Evolutionary conservation across 2,329 filamentous ascomycete species (phyloP), one percentile per base, ranked within the genome.

Genomic region (Juglanconis sp.): DNA sequence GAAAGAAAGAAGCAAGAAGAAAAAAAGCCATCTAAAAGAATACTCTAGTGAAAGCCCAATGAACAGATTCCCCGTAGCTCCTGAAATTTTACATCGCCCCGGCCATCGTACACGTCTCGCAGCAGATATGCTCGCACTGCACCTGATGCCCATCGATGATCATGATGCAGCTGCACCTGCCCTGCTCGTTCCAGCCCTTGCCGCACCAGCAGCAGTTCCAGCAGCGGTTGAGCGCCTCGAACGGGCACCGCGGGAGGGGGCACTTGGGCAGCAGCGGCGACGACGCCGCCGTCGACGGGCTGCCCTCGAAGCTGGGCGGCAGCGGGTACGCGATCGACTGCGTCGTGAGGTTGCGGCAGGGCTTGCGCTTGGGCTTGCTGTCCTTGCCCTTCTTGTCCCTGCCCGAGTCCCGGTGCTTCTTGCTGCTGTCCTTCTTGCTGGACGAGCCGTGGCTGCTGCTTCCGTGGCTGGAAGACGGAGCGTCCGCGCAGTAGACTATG

Each of bases 161-260:
- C 81, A 83, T 82, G 68, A 81, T 71, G 68, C 79, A 81, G 64
- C 76, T 76, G 70, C 81, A 83, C 32, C 80, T 75, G 4, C 80
- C 81, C 32, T 72, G 70, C 49, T 74, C 73, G 65, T 84, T 83
- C 74, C 77, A 77, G n/a, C 73, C 72, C 66, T 82, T 82, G 34
- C 81, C 81, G 60, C 81, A 83, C 80, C 79, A 83, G 69, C 81
- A 83, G 69, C 81, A 83, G 69, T 81, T 81, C 81, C 81, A 84
- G 63, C 69, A 75, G 36, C 81, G 74, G 59, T 79, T 77, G 60
- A 77, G 76, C 52, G 71, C 70, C 69, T 81, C 79, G 65, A 80
- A 83, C 7, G 81, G 79, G 57, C 81, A 83, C 53, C 73, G 71
- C 7, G 74, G 64, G 59, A 82, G 68, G 49, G 79, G 78, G 64